These are phyloP conservation scores for Fusarium mexicanum DNA, from an alignment of 2,329 filamentous ascomycete genomes.

Conservation along the genomic window DNA sequence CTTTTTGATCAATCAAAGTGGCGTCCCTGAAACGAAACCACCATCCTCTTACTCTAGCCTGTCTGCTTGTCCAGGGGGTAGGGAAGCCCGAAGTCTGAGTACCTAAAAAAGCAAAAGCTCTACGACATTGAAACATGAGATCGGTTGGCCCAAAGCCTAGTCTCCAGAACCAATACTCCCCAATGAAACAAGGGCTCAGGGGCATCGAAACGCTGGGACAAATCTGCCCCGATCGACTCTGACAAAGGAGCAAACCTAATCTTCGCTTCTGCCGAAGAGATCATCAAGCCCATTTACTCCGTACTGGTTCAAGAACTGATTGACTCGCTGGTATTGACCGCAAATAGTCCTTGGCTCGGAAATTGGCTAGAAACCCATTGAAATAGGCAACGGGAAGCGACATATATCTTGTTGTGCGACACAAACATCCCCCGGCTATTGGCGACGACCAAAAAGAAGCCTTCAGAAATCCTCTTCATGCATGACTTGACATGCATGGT, in stretches of 20 bases:
- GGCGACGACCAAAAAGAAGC: slow-evolving; percentile 3
- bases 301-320: background rate
- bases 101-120: slow-evolving; percentile 34
- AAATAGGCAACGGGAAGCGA: slow-evolving; percentile 29
- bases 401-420: slow-evolving; percentile 28
- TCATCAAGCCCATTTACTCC: background rate
- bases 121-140: slow-evolving; percentile 38
- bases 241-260: slow-evolving; percentile 25
- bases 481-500: slow-evolving; percentile 39
- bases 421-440: slow-evolving; percentile 25
- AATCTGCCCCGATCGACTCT: slow-evolving; percentile 18
- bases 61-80: slow-evolving; percentile 7
- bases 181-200: slow-evolving; percentile 40
- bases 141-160: slow-evolving; percentile 34
- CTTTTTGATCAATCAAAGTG: slow-evolving; percentile 19
- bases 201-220: slow-evolving; percentile 23
- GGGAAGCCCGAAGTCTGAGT: slow-evolving; percentile 24
- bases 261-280: background rate
- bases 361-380: slow-evolving; percentile 21
- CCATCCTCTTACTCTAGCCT: slow-evolving; percentile 6
- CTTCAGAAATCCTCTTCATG: slow-evolving; percentile 26
- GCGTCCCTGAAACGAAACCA: slow-evolving; percentile 24
- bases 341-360: slow-evolving; percentile 20
- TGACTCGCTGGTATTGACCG: slow-evolving; percentile 11
- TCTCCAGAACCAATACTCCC: slow-evolving; percentile 33